phyloP scores from a whole-genome alignment of 2,329 filamentous ascomycete species.

The Clonostachys rhizophaga region DNA sequence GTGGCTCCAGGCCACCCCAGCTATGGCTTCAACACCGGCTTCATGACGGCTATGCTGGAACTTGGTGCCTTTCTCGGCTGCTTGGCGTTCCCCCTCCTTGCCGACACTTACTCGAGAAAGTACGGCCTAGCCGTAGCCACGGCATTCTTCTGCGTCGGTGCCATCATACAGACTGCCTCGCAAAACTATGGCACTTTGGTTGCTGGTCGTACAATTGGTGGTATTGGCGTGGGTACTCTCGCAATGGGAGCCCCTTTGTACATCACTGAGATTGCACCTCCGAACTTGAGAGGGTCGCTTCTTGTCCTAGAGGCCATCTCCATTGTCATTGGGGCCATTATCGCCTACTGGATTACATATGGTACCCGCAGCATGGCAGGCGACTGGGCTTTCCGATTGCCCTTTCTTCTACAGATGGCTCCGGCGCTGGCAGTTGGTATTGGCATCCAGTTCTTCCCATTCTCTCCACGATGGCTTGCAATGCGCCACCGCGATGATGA shows the following conservation, averaged over 20 bases:
- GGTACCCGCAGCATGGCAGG: slow-evolving; percentile 10
- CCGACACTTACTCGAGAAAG: neutral
- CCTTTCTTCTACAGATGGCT: slow-evolving; percentile 4
- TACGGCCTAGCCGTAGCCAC: neutral
- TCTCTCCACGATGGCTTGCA: neutral
- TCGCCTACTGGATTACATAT: slow-evolving; percentile 17
- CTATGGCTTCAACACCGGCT: slow-evolving; percentile 24
- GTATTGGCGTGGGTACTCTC: slow-evolving; percentile 34
- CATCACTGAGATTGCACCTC: slow-evolving; percentile 41
- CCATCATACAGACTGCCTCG: slow-evolving; percentile 9
- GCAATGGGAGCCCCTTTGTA: slow-evolving; percentile 24
- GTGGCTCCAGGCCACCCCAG: slow-evolving; percentile 21
- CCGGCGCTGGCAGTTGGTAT: neutral
- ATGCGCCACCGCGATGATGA: slow-evolving; percentile 38
- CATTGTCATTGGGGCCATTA: slow-evolving; percentile 19
- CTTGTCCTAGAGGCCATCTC: slow-evolving; percentile 21
- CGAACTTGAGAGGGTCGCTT: slow-evolving; percentile 39
- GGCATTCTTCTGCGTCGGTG: neutral
- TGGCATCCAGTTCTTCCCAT: slow-evolving; percentile 47
- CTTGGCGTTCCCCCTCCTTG: neutral
- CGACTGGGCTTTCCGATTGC: slow-evolving; percentile 2
- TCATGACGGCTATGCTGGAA: slow-evolving; percentile 41
- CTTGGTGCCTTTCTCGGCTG: slow-evolving; percentile 29
- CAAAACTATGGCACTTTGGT: slow-evolving; percentile 34
- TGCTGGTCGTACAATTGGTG: slow-evolving; percentile 33